Conservation (phyloP, 108 stramenopile species). For the Cyclostephanos tholiformis region DNA sequence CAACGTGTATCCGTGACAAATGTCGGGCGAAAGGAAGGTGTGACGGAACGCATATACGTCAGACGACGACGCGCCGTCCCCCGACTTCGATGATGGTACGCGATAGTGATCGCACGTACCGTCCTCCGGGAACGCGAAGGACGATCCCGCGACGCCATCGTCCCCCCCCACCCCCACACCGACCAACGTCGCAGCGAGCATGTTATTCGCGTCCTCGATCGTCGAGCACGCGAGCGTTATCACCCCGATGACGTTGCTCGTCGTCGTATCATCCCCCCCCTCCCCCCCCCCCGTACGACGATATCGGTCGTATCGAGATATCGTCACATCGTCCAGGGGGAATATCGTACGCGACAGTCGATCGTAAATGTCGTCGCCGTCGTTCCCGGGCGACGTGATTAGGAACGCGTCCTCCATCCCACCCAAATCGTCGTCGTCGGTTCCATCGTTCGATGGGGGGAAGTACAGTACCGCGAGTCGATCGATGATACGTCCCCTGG, state of each 20-base stretch:
- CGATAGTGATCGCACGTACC: constrained; percentile 46
- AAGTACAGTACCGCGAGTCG: constrained; percentile 48
- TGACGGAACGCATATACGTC: constrained; percentile 38
- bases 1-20: constrained; percentile 68
- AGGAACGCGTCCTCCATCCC: constrained; percentile 48
- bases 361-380: constrained; percentile 53
- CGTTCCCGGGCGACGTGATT: constrained; percentile 80
- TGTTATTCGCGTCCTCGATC: constrained; percentile 51
- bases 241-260: background rate
- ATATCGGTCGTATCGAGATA: constrained; percentile 37
- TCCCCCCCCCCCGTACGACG: background rate
- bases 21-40: constrained; percentile 50
- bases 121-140: constrained; percentile 37
- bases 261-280: too few relatives aligned
- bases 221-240: constrained; percentile 65
- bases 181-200: background rate
- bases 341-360: constrained; percentile 76
- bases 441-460: constrained; percentile 6
- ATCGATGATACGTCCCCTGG: constrained; percentile 79
- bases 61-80: background rate
- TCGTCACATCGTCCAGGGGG: constrained; percentile 73
- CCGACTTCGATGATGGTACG: background rate
- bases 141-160: constrained; percentile 9
- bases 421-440: constrained; percentile 8
- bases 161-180: constrained; percentile 2